Base-by-base conservation (phyloP, 805 yeast species). In the Lipomyces orientalis region DNA sequence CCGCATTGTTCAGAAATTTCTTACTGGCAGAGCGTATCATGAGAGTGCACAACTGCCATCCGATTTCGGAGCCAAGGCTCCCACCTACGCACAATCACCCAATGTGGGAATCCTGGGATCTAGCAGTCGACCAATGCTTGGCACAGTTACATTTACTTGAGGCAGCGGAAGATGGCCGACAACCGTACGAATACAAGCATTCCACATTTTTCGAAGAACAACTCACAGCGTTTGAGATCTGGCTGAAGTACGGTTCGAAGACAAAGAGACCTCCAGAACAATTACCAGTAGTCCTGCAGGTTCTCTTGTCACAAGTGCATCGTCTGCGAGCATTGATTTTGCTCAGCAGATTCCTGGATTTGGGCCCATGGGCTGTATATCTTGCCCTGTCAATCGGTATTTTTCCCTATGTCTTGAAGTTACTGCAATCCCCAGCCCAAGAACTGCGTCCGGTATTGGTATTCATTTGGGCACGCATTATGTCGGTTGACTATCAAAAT, bases 71-170 rank as follows among this genome's bases (percentile, higher is more conserved):
- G 70, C 99, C 99, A 0, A 92, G 90, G 9, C 80, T 95, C 51
- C 98, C 99, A 0, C 95, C 92, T 64, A 81, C 87, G 14, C 87
- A 90, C 58, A 85, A 86, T 69, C 98, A 95, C 76, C 87, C 96
- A 4, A 88, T 95, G 91, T 95, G 99, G 99, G 95, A 92, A 67
- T 89, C 97, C 0, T 95, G 99, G 98, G 98, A 95, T 76, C 82
- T 95, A 70, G 98, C 99, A 0, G 89, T 95, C 54, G 98, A 95
- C 76, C 98, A 95, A 76, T 96, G 96, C 3, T 81, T 95, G 57
- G 86, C 91, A 1, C 84, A 81, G 68, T 68, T 80, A 37, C 78
- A 81, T 6, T 69, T 75, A 46, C 71, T 78, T 2, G 74, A 74
- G 43, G 78, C 78, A 4, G 79, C 80, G 0, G 78, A 75, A 43